Conservation (phyloP, 352 stramenopile species). For the Phytopythium delawarense region DNA sequence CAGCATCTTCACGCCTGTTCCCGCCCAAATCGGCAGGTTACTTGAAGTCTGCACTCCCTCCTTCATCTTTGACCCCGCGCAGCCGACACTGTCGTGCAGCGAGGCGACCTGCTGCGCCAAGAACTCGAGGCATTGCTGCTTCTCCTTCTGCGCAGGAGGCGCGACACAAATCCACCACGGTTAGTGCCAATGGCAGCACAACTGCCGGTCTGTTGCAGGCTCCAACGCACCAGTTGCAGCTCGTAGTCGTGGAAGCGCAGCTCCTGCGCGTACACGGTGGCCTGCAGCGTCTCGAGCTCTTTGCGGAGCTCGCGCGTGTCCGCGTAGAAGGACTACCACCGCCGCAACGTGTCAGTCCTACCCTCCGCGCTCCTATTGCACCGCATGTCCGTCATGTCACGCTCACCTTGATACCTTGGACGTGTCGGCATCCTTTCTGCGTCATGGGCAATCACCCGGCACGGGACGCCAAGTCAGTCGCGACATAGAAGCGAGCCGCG, state of each 20-base stretch:
- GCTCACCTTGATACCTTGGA: slow-evolving; percentile 64
- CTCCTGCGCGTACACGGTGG: slow-evolving; percentile 62
- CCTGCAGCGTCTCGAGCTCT: slow-evolving; percentile 52
- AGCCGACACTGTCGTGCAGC: slow-evolving; percentile 20
- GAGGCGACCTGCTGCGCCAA: slow-evolving; percentile 28
- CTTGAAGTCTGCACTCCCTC: background rate
- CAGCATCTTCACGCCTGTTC: slow-evolving; percentile 33
- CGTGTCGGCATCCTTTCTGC: slow-evolving; percentile 68
- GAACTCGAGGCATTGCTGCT: slow-evolving; percentile 46
- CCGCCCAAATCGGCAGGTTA: slow-evolving; percentile 24
- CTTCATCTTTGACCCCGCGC: background rate
- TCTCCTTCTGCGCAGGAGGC: slow-evolving; percentile 35
- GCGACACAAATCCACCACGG: background rate
- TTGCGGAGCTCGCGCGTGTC: slow-evolving; percentile 46
- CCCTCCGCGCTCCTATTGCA: too few relatives aligned
- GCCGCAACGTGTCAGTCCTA: background rate
- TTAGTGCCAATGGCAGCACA: background rate
- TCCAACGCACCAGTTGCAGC: slow-evolving; percentile 33
- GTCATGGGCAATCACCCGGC: background rate
- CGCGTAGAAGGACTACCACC: slow-evolving; percentile 45
- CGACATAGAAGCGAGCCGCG: background rate
- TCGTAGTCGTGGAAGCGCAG: slow-evolving; percentile 42
- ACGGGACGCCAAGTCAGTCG: slow-evolving; percentile 1
- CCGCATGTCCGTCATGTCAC: too few relatives aligned
- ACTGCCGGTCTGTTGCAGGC: background rate